These are phyloP conservation scores for Colletotrichum cordylinicola DNA, from an alignment of 2,329 filamentous ascomycete genomes.

Conservation along the genomic window DNA sequence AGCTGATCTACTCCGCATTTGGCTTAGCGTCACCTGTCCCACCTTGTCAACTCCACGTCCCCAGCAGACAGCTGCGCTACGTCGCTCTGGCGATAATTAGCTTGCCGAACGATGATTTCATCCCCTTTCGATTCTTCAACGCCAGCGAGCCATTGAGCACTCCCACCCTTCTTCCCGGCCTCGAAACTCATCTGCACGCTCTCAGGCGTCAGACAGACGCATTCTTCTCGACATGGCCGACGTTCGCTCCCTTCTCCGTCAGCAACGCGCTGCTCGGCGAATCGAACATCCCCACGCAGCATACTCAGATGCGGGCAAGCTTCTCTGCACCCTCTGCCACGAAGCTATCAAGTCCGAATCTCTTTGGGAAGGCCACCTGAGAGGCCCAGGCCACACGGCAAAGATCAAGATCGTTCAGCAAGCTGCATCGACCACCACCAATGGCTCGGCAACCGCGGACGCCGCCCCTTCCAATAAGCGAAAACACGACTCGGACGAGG, in stretches of 20 bases:
- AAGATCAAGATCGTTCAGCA: neutral
- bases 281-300: conserved; percentile 73
- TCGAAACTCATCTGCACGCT: neutral
- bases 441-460: conserved; percentile 6
- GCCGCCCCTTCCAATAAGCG: conserved; percentile 28
- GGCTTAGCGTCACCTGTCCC: neutral
- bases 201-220: neutral
- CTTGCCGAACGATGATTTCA: neutral
- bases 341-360: conserved; percentile 69
- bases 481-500: conserved; percentile 29
- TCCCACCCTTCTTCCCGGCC: neutral
- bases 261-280: conserved; percentile 76
- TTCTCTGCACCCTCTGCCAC: conserved; percentile 72
- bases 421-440: neutral
- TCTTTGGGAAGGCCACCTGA: conserved; percentile 70
- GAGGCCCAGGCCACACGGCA: conserved; percentile 46
- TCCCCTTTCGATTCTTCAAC: neutral
- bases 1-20: neutral
- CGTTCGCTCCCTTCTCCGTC: conserved; percentile 79
- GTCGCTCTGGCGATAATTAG: conserved; percentile 5
- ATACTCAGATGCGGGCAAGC: conserved; percentile 72
- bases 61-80: neutral
- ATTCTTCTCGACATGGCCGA: conserved; percentile 67
- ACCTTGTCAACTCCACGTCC: conserved; percentile 9
- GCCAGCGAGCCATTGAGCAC: conserved; percentile 7